Evolutionary conservation across 2,329 filamentous ascomycete species (phyloP), one percentile per base, ranked within the genome.

Genomic region (Paraconiothyrium brasiliense): DNA sequence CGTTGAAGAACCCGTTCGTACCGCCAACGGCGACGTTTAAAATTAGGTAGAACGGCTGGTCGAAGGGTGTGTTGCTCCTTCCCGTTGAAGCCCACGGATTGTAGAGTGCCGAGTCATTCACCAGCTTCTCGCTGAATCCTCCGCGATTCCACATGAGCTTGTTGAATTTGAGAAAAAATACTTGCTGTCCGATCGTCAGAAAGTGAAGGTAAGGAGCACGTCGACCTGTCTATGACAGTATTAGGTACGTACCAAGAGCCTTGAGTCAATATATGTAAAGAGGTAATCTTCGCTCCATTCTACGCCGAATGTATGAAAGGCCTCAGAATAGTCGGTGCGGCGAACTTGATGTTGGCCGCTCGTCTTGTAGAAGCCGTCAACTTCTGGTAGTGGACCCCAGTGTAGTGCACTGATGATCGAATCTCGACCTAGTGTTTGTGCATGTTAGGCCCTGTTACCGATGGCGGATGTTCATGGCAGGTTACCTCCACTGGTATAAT

Each of bases 261-360:
- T 87, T 54, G 86, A 89, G 83, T 94, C 90, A 80, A 94, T 85
- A 75, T 93, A 94, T 34, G 91, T 93, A 81, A 94, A 94, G 54
- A 94, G 80, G 75, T 95, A 94, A 77, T 93, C 93, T 69, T 93
- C 86, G 55, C 89, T 92, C 92, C 92, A 95, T 77, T 70, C 54
- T 6, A 62, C 34, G 30, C 92, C 92, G 71, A 89, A 94, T 0
- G 86, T 92, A 80, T 94, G 91, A 81, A 89, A 92, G 24, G 79
- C 84, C 0, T 83, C 78, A 30, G 88, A 80, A 77, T 90, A 95
- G 1, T 90, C 91, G 7, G 89, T 91, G 80, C 92, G 91, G 37
- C 93, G 84, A 14, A 68, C 22, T 11, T 54, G 57, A 30, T 70
- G 61, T 44, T 67, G 64, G 5, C 69, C 67, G 37, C 66, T 67